Evolutionary conservation across 768 basidiomycete genomes (phyloP), one percentile per base, ranked within the genome.

Genomic region (Mrakia hoshinonis): DNA sequence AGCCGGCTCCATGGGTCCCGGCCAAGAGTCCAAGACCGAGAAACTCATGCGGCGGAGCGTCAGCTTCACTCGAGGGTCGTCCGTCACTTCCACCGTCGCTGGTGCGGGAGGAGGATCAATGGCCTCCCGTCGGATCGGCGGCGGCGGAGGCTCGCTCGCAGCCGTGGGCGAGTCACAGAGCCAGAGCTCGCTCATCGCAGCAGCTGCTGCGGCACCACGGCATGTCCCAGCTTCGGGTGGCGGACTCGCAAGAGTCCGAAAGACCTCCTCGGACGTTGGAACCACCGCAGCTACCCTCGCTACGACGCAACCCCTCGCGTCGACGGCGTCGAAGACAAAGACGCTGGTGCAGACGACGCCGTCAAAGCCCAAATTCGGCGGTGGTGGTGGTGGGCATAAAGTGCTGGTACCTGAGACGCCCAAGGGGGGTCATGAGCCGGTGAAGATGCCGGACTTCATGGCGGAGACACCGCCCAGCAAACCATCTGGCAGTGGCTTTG

Each of bases 1-100:
- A 61, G 58, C 34, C 4, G 58, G 58, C 34, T 34, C 31, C 58
- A 61, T 61, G 58, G 58, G 58, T 36, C 58, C 58, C 10, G 58
- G 58, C 9, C 34, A 34, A 31, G 67, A 68, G 55, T 58, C 31
- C 0, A 54, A 68, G 67, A 60, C 67, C 7, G 67, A 68, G 43
- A 68, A 68, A 39, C 54, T 68, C 54, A 68, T 68, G 67, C 54
- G 67, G 24, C 38, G 67, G 26, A 68, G 67, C 54, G 67, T 68
- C 10, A 46, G 38, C 6, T 68, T 68, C 29, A 68, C 67, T 4
- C 55, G 55, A 29, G 67, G 67, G 15, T 36, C 54, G 10, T 36
- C 31, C 22, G 34, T 31, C 36, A 31, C 36, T 38, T 29, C 36
- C n/a, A 31, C 58, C 22, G 34, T 31, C 15, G 58, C 58, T 38